Evolutionary conservation across 2,329 filamentous ascomycete genomes (phyloP).

Genomic region (Trichoderma sp.): DNA sequence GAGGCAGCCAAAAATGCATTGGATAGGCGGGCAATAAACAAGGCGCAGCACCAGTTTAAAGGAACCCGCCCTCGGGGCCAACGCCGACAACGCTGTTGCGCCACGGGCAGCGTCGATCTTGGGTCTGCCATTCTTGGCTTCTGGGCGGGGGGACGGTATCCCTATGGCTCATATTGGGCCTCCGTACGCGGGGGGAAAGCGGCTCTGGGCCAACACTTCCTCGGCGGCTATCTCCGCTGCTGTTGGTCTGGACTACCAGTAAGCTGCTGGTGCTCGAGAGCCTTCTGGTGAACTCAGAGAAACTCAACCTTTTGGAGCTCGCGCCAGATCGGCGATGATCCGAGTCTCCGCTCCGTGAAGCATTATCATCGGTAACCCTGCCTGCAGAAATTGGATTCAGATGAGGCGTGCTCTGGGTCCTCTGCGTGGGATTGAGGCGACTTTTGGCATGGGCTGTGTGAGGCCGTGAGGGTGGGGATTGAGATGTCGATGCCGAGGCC

Average conservation of each 20-base stretch:
- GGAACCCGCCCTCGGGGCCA: conserved; percentile 57
- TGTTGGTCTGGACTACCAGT: conserved; percentile 62
- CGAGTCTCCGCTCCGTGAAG: conserved; percentile 33
- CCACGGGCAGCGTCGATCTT: conserved; percentile 58
- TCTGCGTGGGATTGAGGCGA: conserved; percentile 49
- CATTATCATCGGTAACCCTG: conserved; percentile 43
- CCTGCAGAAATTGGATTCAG: conserved; percentile 40
- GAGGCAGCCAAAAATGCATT: neutral
- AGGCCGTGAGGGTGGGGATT: conserved; percentile 47
- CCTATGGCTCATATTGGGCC: conserved; percentile 51
- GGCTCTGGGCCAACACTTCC: conserved; percentile 52
- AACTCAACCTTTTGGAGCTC: conserved; percentile 62
- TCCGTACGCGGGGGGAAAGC: conserved; percentile 44
- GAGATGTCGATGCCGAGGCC: conserved; percentile 28
- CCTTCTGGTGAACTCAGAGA: conserved; percentile 64
- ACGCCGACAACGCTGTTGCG: conserved; percentile 60
- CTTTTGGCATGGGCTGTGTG: conserved; percentile 58
- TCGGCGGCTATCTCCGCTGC: conserved; percentile 53
- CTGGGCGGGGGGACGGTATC: conserved; percentile 39
- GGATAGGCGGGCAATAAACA: neutral
- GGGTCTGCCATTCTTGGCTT: conserved; percentile 43
- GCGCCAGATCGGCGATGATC: conserved; percentile 58
- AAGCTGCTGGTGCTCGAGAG: conserved; percentile 65
- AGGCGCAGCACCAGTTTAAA: conserved; percentile 40
- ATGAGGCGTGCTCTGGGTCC: conserved; percentile 55